Evolutionary conservation across 441 rosid genomes (phyloP), one percentile per base, ranked within the genome.

Genomic region (Erysimum cheiri): DNA sequence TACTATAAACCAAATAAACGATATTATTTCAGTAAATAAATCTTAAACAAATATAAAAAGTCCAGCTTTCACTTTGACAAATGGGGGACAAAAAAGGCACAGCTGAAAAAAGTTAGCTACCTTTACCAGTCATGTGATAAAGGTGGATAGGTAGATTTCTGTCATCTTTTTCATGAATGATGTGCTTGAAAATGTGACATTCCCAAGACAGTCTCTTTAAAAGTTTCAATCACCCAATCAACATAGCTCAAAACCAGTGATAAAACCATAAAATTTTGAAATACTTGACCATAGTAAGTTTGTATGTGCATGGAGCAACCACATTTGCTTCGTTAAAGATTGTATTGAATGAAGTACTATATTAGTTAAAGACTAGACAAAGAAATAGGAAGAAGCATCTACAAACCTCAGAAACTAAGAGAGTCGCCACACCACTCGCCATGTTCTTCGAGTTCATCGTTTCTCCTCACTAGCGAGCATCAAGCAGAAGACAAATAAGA

Each of bases 1-100:
- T 49, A 70, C 63, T 39, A 53, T 14, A 55, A 60, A 32, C 67
- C 33, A 60, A 67, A 67, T 28, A 53, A 60, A 67, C 14, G 6
- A 67, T 43, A 17, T 67, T 8, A 52, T 22, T 32, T 35, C 58
- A 67, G 62, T 74, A 60, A 72, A 43, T 29, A 41, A 47, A 50
- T 50, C 56, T 52, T 66, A 65, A 56, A 53, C 48, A 60, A 60
- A 33, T 68, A 54, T 62, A 33, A 52, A 59, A 44, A 37, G 6
- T 60, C 64, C 74, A 55, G 78, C 71, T 70, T 75, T 70, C 62
- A 64, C 71, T 46, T 70, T 64, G 52, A 70, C 63, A 32, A 74
- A 64, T 50, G 67, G 72, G 75, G 47, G 78, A 69, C 78, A 76
- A 70, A 64, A 73, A 75, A 58, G 53, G 70, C 47, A n/a, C 56